Evolutionary conservation across 495 filamentous ascomycete genomes (phyloP).

Genomic region (Margaritispora aquatica): DNA sequence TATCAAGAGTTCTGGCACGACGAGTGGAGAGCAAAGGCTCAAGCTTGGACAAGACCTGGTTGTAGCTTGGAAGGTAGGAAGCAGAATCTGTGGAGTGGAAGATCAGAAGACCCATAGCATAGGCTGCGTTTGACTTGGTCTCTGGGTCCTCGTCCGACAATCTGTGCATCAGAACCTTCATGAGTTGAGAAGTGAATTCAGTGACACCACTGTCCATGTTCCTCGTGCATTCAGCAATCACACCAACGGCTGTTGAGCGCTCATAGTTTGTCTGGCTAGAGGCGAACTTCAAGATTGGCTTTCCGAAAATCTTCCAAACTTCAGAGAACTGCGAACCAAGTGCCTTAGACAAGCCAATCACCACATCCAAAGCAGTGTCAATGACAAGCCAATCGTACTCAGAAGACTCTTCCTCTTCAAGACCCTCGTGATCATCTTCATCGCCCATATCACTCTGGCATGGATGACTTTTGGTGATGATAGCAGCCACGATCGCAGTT

Average conservation of each 20-base stretch:
- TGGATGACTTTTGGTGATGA: slow-evolving; percentile 83
- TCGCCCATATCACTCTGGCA: slow-evolving; percentile 86
- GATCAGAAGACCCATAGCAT: slow-evolving; percentile 78
- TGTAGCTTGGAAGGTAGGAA: slow-evolving; percentile 66
- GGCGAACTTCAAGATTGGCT: slow-evolving; percentile 80
- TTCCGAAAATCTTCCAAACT: slow-evolving; percentile 90
- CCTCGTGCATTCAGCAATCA: slow-evolving; percentile 85
- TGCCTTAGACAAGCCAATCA: slow-evolving; percentile 74
- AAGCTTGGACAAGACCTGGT: slow-evolving; percentile 70
- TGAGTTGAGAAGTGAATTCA: slow-evolving; percentile 64
- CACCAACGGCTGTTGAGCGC: slow-evolving; percentile 81
- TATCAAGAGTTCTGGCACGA: slow-evolving; percentile 78
- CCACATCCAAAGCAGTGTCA: slow-evolving; percentile 86
- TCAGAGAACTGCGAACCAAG: slow-evolving; percentile 77
- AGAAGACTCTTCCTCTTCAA: slow-evolving; percentile 68
- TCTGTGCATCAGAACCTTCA: slow-evolving; percentile 80
- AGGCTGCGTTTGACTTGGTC: slow-evolving; percentile 91
- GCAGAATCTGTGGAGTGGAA: slow-evolving; percentile 67
- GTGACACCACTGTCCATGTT: slow-evolving; percentile 76
- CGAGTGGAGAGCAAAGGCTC: slow-evolving; percentile 74
- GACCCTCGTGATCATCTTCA: slow-evolving; percentile 60
- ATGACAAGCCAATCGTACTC: slow-evolving; percentile 98
- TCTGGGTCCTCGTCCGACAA: slow-evolving; percentile 85
- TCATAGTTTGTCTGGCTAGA: slow-evolving; percentile 78
- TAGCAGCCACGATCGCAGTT: slow-evolving; percentile 47